Conservation (phyloP, 495 filamentous ascomycete genomes). For the Penicillium coffeae region DNA sequence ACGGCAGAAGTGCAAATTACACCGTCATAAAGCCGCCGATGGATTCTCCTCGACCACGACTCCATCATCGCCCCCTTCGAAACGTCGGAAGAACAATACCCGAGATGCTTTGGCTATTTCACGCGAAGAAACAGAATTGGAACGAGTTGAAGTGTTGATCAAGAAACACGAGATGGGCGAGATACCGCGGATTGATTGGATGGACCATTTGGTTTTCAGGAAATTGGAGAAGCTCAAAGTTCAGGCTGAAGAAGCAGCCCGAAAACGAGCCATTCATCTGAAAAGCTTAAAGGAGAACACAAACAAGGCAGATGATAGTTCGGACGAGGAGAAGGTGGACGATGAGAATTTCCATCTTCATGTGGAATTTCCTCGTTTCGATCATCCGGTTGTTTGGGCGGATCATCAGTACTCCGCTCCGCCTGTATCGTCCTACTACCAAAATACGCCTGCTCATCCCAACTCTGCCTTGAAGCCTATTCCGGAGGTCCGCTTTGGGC, state of each 20-base stretch:
- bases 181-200: constrained; percentile 86
- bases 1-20: constrained; percentile 83
- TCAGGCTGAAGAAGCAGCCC: constrained; percentile 47
- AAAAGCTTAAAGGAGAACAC: constrained; percentile 25
- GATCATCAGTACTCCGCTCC: constrained; percentile 89
- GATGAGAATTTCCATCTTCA: constrained; percentile 69
- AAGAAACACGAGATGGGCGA: constrained; percentile 99
- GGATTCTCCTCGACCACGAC: constrained; percentile 78
- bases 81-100: constrained; percentile 47
- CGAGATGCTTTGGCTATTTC: constrained; percentile 41
- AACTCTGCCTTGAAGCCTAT: constrained; percentile 70
- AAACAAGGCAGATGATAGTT: constrained; percentile 23
- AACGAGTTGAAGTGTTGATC: constrained; percentile 78
- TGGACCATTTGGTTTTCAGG: constrained; percentile 89
- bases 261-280: constrained; percentile 31
- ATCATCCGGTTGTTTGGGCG: constrained; percentile 92
- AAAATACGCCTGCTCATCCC: constrained; percentile 58
- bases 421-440: constrained; percentile 66
- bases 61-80: constrained; percentile 55
- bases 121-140: constrained; percentile 67
- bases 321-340: constrained; percentile 41
- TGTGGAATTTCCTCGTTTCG: constrained; percentile 89
- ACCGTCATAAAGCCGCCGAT: constrained; percentile 80
- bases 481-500: constrained; percentile 78
- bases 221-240: constrained; percentile 72